These are phyloP conservation scores for Leptosphaerulina australis DNA, from an alignment of 2,329 filamentous ascomycete genomes.

Conservation along the genomic window DNA sequence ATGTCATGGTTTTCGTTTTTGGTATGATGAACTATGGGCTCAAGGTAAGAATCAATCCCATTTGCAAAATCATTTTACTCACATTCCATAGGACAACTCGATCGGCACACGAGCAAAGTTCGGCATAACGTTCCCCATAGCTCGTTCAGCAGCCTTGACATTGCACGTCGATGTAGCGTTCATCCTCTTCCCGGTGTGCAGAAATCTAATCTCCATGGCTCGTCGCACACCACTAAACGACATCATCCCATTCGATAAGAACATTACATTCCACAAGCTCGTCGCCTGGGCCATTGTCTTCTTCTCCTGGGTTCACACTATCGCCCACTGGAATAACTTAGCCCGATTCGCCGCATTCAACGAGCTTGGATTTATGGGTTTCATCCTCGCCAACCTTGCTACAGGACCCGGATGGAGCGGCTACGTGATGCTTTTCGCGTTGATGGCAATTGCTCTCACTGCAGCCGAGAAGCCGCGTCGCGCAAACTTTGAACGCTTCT, in stretches of 20 bases:
- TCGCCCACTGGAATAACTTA: constrained; percentile 88
- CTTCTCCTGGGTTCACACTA: constrained; percentile 84
- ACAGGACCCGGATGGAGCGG: constrained; percentile 86
- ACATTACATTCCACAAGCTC: constrained; percentile 85
- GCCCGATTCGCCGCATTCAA: constrained; percentile 76
- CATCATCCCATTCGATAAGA: constrained; percentile 87
- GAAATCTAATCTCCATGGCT: constrained; percentile 80
- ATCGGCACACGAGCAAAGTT: constrained; percentile 70
- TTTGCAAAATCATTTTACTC: constrained; percentile 1
- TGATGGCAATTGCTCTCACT: constrained; percentile 80
- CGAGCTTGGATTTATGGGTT: constrained; percentile 78
- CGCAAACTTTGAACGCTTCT: constrained; percentile 87
- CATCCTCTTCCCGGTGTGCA: constrained; percentile 80
- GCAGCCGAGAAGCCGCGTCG: constrained; percentile 78
- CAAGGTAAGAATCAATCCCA: constrained; percentile 57
- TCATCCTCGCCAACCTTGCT: constrained; percentile 75
- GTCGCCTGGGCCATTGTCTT: constrained; percentile 88
- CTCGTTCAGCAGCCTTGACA: constrained; percentile 74
- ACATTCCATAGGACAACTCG: constrained; percentile 62
- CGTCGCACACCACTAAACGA: constrained; percentile 83
- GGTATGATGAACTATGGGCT: constrained; percentile 79
- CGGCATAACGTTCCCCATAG: constrained; percentile 77
- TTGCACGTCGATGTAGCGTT: constrained; percentile 83
- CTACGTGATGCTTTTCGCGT: constrained; percentile 78
- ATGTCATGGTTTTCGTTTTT: constrained; percentile 78